These are phyloP conservation scores for Schizosaccharomyces japonicus DNA, from an alignment of 805 yeast species.

Conservation along the genomic window DNA sequence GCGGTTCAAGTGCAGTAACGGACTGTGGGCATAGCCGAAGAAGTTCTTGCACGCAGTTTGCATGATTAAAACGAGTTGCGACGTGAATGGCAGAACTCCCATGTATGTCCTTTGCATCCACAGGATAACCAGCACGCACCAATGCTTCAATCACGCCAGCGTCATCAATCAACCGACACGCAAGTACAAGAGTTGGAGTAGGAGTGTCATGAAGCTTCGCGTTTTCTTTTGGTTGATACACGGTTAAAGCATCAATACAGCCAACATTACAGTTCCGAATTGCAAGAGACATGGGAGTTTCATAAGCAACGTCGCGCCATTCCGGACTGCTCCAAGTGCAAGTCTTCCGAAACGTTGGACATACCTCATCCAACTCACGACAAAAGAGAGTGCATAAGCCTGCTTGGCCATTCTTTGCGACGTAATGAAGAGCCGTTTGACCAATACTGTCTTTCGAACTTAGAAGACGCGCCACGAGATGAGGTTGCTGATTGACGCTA, in stretches of 20 bases:
- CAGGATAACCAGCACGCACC: neutral
- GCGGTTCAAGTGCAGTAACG: conserved; percentile 21
- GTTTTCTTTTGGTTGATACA: neutral
- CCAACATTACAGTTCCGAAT: neutral
- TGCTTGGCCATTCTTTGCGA: neutral
- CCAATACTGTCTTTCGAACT: neutral
- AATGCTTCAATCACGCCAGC: neutral
- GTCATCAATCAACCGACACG: neutral
- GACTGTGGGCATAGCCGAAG: neutral
- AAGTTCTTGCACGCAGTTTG: neutral
- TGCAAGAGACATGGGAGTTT: neutral
- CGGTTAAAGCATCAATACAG: neutral
- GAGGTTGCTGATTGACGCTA: no score
- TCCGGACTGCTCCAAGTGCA: neutral
- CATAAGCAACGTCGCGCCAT: neutral
- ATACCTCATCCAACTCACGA: neutral
- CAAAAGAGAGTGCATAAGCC: neutral
- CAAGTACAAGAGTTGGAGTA: neutral
- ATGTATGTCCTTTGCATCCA: neutral
- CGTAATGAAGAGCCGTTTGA: neutral
- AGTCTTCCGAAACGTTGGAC: no score
- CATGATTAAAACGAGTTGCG: neutral
- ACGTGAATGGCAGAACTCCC: neutral
- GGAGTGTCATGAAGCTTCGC: neutral
- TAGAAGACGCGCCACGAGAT: neutral